These are phyloP conservation scores for Candolleomyces eurysporus DNA, from an alignment of 768 basidiomycete genomes.

Conservation along the genomic window DNA sequence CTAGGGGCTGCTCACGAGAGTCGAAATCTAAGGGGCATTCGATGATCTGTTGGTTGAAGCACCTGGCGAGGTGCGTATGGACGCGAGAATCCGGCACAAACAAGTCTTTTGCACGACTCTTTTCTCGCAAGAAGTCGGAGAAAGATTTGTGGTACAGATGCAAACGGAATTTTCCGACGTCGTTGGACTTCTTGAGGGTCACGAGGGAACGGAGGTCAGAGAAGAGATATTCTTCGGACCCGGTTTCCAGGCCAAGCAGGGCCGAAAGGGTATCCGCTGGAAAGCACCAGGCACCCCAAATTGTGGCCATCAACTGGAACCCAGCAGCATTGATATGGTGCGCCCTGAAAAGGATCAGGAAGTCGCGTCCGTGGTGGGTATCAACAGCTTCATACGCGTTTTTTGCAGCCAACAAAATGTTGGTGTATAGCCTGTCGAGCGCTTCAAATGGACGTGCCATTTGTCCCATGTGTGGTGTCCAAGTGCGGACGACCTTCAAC, in stretches of 20 bases:
- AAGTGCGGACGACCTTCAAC: background rate
- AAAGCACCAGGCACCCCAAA: no score
- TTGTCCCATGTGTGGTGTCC: background rate
- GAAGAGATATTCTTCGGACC: background rate
- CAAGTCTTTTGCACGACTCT: no score
- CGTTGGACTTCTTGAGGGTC: no score
- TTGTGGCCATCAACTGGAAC: no score
- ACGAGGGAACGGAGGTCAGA: background rate
- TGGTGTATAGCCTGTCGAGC: background rate
- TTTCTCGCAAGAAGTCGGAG: background rate
- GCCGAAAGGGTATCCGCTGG: no score
- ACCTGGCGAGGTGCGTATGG: no score
- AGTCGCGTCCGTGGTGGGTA: background rate
- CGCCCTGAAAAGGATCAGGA: background rate
- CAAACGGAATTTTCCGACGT: background rate
- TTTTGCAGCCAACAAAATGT: background rate
- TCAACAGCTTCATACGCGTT: background rate
- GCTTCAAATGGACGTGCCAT: background rate
- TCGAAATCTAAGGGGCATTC: no score
- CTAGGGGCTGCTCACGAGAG: no score
- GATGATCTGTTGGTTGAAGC: no score
- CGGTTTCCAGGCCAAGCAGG: no score
- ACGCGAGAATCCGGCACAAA: no score
- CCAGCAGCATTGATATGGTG: background rate
- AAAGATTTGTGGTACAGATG: background rate